These are phyloP conservation scores for Populus tremula DNA, from an alignment of 345 rosid genomes.

Conservation along the genomic window DNA sequence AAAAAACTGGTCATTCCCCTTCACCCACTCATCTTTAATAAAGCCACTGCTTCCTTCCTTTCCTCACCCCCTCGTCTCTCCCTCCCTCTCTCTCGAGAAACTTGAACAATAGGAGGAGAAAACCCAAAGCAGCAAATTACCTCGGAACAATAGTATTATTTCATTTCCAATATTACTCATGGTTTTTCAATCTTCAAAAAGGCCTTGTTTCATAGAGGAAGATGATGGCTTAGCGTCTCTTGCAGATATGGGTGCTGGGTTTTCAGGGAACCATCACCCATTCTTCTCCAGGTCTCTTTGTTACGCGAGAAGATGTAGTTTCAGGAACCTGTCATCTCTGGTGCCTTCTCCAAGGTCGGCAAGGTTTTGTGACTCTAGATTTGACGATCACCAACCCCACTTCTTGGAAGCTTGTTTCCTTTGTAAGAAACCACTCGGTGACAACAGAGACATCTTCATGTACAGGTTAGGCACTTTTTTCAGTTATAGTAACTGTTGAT, in stretches of 20 bases:
- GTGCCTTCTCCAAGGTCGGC: constrained; percentile 57
- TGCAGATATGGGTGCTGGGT: constrained; percentile 63
- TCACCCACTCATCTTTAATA: constrained; percentile 5
- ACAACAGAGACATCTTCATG: constrained; percentile 76
- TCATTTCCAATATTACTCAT: neutral
- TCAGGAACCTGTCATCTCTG: constrained; percentile 32
- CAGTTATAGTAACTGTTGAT: neutral
- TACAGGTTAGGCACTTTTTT: constrained; percentile 47
- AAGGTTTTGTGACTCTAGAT: constrained; percentile 65
- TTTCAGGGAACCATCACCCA: constrained; percentile 38
- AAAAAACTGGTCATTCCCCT: constrained; percentile 20
- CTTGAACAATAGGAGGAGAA: neutral
- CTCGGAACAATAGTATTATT: neutral
- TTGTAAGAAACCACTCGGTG: constrained; percentile 67
- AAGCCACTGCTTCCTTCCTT: neutral
- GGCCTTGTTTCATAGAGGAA: constrained; percentile 50
- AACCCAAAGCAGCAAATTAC: neutral
- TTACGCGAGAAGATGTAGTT: constrained; percentile 39
- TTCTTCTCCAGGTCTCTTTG: constrained; percentile 39
- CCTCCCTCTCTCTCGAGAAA: neutral
- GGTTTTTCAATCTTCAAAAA: constrained; percentile 8
- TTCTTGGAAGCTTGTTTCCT: constrained; percentile 68
- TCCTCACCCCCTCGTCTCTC: neutral
- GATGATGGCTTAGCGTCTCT: constrained; percentile 59
- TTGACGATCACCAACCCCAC: constrained; percentile 55